Evolutionary conservation across 1,284 basidiomycete genomes (phyloP).

Genomic region (Takashimella koratensis): DNA sequence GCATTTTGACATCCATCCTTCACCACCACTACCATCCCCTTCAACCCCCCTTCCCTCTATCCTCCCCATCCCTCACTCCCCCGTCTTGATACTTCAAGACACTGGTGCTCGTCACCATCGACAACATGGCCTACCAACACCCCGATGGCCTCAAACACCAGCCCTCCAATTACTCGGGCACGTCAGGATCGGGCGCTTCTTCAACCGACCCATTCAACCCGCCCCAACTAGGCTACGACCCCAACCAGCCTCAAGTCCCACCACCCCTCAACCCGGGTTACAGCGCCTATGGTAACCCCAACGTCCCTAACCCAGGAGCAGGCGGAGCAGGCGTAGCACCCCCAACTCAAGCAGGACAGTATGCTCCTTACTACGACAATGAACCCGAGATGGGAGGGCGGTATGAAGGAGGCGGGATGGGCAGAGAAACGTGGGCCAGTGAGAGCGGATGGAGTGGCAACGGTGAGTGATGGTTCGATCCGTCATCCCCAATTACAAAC

Average conservation of each 20-base stretch:
- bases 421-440: conserved; percentile 46
- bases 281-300: conserved; percentile 11
- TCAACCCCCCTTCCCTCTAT: background rate
- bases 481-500: too few species aligned
- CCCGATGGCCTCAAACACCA: conserved; percentile 1
- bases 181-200: conserved; percentile 1
- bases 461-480: conserved; percentile 51
- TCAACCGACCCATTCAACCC: conserved; percentile 39
- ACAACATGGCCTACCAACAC: conserved; percentile 15
- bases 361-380: conserved; percentile 63
- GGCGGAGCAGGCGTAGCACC: conserved; percentile 33
- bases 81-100: background rate
- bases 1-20: background rate
- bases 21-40: background rate
- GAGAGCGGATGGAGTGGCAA: conserved; percentile 41
- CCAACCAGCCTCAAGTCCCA: conserved; percentile 10
- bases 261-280: conserved; percentile 5
- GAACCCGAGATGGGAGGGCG: conserved; percentile 66
- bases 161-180: conserved; percentile 14
- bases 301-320: conserved; percentile 27
- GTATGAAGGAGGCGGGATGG: conserved; percentile 47
- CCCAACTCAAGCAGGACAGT: conserved; percentile 30
- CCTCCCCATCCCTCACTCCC: background rate
- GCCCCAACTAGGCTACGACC: conserved; percentile 33
- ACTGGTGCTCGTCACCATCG: background rate